Evolutionary conservation across 129 eudicot species (phyloP).

Genomic region (Calendula officinalis): DNA sequence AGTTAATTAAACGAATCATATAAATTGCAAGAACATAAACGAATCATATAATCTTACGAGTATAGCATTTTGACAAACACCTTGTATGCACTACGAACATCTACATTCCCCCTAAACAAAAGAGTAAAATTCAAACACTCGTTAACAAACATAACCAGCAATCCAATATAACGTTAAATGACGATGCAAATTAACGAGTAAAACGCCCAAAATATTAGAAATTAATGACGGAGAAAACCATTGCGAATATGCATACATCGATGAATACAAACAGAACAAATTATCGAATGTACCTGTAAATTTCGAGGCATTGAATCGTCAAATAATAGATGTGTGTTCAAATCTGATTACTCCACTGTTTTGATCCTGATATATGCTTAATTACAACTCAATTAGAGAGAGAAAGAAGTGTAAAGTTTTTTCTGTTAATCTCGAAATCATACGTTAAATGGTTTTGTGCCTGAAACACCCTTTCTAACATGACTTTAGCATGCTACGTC

Average conservation of each 20-base stretch:
- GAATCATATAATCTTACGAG: not conserved
- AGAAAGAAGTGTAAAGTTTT: constrained; percentile 15
- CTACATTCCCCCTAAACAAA: constrained; percentile 5
- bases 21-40: not conserved
- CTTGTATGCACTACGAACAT: constrained; percentile 20
- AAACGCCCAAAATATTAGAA: not conserved
- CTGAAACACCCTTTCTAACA: too few relatives aligned
- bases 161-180: constrained; percentile 5
- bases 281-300: constrained; percentile 29
- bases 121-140: constrained; percentile 5
- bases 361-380: not conserved
- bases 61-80: constrained; percentile 31
- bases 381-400: constrained; percentile 20
- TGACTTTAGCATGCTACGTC: too few relatives aligned
- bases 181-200: constrained; percentile 10
- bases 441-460: not conserved
- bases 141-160: constrained; percentile 13
- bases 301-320: constrained; percentile 27
- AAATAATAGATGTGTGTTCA: constrained; percentile 13
- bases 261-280: constrained; percentile 15
- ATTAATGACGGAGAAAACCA: constrained; percentile 22
- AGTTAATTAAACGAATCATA: not conserved
- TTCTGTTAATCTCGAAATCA: constrained; percentile 24
- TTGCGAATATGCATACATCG: constrained; percentile 15
- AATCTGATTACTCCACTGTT: constrained; percentile 23